phyloP scores from a whole-genome alignment of 495 filamentous ascomycete species.

The Penicillium coffeae region DNA sequence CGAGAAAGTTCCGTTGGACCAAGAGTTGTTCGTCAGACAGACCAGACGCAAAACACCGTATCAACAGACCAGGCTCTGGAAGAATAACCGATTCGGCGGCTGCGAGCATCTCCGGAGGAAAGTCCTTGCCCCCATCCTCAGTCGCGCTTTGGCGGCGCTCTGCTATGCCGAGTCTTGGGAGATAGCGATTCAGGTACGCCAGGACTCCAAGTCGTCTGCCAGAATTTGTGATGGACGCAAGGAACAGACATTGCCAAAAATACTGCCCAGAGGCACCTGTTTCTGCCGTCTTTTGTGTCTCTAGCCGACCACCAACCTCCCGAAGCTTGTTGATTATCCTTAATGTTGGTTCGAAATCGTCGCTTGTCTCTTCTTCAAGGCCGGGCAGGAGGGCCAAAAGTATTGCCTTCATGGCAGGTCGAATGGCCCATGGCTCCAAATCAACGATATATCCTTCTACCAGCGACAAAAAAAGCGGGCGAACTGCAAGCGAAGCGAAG shows the following conservation, averaged over 20 bases:
- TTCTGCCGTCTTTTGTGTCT: conserved; percentile 40
- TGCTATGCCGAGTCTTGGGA: conserved; percentile 65
- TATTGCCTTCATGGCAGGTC: conserved; percentile 85
- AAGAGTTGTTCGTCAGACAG: conserved; percentile 86
- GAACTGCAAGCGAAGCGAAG: conserved; percentile 87
- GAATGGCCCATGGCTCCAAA: conserved; percentile 63
- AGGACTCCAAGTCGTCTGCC: conserved; percentile 80
- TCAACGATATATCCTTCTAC: conserved; percentile 75
- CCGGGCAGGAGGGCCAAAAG: conserved; percentile 83
- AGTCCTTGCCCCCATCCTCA: conserved; percentile 19
- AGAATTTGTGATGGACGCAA: conserved; percentile 84
- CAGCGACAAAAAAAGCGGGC: conserved; percentile 76
- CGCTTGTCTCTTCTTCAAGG: conserved; percentile 90
- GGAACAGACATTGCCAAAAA: conserved; percentile 98
- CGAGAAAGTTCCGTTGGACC: conserved; percentile 89
- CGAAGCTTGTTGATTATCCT: conserved; percentile 75
- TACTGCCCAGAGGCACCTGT: conserved; percentile 68
- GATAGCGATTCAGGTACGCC: conserved; percentile 72
- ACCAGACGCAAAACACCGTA: conserved; percentile 87
- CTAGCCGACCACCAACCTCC: conserved; percentile 54
- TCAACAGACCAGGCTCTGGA: conserved; percentile 88
- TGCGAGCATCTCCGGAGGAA: conserved; percentile 29
- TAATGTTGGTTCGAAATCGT: conserved; percentile 90
- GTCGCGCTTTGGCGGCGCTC: conserved; percentile 31
- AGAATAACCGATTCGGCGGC: conserved; percentile 71